Evolutionary conservation across 345 rosid genomes (phyloP), one percentile per base, ranked within the genome.

Genomic region (Odontarrhena argentea): DNA sequence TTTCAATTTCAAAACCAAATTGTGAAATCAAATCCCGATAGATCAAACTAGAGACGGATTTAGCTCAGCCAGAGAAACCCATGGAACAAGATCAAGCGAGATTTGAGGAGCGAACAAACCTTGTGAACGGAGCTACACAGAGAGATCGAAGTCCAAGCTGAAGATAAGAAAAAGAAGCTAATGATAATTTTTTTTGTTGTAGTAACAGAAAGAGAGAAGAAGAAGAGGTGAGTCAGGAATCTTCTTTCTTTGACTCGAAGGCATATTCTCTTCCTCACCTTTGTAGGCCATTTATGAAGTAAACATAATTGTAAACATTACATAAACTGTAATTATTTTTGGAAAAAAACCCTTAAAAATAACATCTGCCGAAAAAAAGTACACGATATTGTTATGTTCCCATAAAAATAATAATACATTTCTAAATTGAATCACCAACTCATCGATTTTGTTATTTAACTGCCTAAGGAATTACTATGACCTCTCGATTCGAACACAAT

Each of bases 231-330:
- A 52, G 25, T 53, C 56, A 43, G 49, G 64, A 72, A 64, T 64
- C 53, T 71, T 55, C 50, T 62, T 71, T 1, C 10, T 63, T 71
- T 48, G 60, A 64, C 69, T 55, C 48, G 2, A 37, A 1, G 49
- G 56, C 63, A 70, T 70, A 62, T 70, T 70, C 74, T 54, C 26
- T 69, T 60, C 15, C 32, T 32, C 35, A 4, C 3, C 12, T 52
- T 34, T 12, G 49, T 54, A 43, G 50, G 49, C 69, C 7, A 3
- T 36, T 5, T 28, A 28, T 2, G 32, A 2, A 2, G 32, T 28
- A 28, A 28, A 28, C 32, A 4, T 28, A 28, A 28, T 2, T 28
- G 32, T 28, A 28, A 28, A 28, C 22, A 28, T 28, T 28, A 28
- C 32, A 2, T 28, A 28, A 28, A 28, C 32, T 28, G 32, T 1